These are phyloP conservation scores for Hypocrella siamensis DNA, from an alignment of 2,329 filamentous ascomycete genomes.

Conservation along the genomic window DNA sequence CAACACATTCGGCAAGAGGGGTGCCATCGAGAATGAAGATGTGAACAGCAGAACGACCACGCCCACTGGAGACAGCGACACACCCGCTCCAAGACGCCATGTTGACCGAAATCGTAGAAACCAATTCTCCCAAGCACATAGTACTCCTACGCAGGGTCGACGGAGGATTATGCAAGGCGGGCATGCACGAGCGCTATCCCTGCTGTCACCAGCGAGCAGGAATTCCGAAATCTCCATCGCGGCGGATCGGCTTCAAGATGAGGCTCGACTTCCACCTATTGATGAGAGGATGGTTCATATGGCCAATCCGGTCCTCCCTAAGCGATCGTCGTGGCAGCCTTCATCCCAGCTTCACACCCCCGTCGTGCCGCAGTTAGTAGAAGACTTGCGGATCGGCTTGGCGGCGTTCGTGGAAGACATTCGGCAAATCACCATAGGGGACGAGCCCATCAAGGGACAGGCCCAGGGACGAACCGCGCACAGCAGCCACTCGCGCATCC, in stretches of 20 bases:
- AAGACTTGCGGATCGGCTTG: constrained; percentile 77
- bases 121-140: constrained; percentile 40
- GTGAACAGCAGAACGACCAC: constrained; percentile 1
- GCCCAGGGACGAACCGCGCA: constrained; percentile 7
- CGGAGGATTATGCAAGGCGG: constrained; percentile 55
- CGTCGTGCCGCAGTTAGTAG: constrained; percentile 61
- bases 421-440: constrained; percentile 86
- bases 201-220: constrained; percentile 55
- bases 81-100: constrained; percentile 22
- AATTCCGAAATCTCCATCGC: constrained; percentile 25
- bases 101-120: constrained; percentile 60
- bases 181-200: constrained; percentile 52
- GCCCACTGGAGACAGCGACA: constrained; percentile 11
- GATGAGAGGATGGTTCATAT: constrained; percentile 18
- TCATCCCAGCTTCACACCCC: constrained; percentile 27
- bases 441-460: constrained; percentile 59
- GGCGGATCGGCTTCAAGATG: constrained; percentile 19
- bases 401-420: constrained; percentile 95
- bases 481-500: constrained; percentile 2
- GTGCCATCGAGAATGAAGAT: constrained; percentile 16
- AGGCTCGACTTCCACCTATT: constrained; percentile 11
- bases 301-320: constrained; percentile 25
- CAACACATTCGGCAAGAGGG: constrained; percentile 62
- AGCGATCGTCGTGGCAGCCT: constrained; percentile 46
- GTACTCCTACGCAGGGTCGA: constrained; percentile 23